Conservation (phyloP, 2,329 filamentous ascomycete species). For the Aschersonia sp. region DNA sequence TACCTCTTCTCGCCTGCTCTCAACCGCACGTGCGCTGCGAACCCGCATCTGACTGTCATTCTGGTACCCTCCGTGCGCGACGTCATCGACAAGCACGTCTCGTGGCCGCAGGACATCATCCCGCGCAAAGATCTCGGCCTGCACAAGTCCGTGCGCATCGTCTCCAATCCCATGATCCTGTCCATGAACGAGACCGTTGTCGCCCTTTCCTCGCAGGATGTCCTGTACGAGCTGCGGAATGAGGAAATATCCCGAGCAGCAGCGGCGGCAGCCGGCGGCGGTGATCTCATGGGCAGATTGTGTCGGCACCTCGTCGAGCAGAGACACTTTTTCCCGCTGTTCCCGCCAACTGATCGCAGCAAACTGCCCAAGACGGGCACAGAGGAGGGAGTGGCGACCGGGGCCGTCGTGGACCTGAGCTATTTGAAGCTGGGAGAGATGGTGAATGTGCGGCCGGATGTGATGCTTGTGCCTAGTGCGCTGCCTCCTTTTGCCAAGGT, state of each 20-base stretch:
- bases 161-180: conserved; percentile 84
- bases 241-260: conserved; percentile 41
- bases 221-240: conserved; percentile 65
- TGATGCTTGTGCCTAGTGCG: conserved; percentile 69
- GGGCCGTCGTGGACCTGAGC: conserved; percentile 66
- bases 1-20: conserved; percentile 63
- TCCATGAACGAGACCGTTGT: conserved; percentile 77
- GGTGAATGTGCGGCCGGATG: conserved; percentile 71
- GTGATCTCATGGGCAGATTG: conserved; percentile 55
- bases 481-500: conserved; percentile 83
- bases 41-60: conserved; percentile 68
- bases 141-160: conserved; percentile 58
- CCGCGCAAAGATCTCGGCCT: conserved; percentile 59
- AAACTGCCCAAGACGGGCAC: conserved; percentile 51
- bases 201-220: conserved; percentile 70
- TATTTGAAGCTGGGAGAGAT: conserved; percentile 87
- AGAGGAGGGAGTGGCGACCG: conserved; percentile 45
- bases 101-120: conserved; percentile 61
- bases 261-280: conserved; percentile 1
- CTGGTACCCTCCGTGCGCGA: conserved; percentile 75
- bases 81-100: conserved; percentile 66
- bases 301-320: conserved; percentile 74
- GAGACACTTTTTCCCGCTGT: conserved; percentile 79
- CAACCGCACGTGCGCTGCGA: conserved; percentile 50
- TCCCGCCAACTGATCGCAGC: conserved; percentile 60